These are phyloP conservation scores for Trypanosoma congolense DNA, from an alignment of 208 protist genomes.

Conservation along the genomic window DNA sequence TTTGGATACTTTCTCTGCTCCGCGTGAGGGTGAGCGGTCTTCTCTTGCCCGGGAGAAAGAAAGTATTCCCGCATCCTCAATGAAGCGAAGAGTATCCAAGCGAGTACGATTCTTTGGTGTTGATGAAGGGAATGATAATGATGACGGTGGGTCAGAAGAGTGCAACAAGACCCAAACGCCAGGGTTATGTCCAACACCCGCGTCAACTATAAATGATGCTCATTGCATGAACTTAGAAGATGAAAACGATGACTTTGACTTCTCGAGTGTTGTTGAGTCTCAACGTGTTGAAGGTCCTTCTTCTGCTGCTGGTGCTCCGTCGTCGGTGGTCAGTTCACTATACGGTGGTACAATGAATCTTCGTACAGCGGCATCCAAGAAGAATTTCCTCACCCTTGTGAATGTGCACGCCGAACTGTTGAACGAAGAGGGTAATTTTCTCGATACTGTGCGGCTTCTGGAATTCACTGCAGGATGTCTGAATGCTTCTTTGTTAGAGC, in stretches of 20 bases:
- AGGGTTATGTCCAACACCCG: neutral
- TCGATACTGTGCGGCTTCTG: constrained; percentile 65
- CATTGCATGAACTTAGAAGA: neutral
- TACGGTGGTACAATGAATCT: constrained; percentile 60
- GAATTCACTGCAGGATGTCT: constrained; percentile 63
- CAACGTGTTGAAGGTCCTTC: neutral
- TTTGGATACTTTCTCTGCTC: neutral
- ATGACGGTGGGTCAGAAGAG: neutral
- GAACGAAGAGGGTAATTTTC: constrained; percentile 76
- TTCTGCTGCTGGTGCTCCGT: constrained; percentile 6
- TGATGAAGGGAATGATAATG: constrained; percentile 17
- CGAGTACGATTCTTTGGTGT: constrained; percentile 66
- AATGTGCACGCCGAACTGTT: constrained; percentile 87
- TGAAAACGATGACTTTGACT: constrained; percentile 27
- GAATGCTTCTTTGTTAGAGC: constrained; percentile 57
- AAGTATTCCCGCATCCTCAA: neutral
- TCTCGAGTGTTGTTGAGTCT: constrained; percentile 3
- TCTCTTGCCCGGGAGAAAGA: constrained; percentile 1
- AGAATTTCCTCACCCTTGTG: constrained; percentile 81
- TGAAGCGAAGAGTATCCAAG: constrained; percentile 33
- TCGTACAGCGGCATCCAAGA: constrained; percentile 31
- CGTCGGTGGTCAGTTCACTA: constrained; percentile 20
- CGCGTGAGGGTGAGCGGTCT: neutral
- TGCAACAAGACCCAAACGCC: neutral
- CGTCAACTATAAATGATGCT: neutral